Percentiles rank a stretch among this genome's conserved stretches.
These are phyloP conservation scores for Toxicodendron radicans DNA, from an alignment of 345 rosid genomes.

Conservation along the genomic window DNA sequence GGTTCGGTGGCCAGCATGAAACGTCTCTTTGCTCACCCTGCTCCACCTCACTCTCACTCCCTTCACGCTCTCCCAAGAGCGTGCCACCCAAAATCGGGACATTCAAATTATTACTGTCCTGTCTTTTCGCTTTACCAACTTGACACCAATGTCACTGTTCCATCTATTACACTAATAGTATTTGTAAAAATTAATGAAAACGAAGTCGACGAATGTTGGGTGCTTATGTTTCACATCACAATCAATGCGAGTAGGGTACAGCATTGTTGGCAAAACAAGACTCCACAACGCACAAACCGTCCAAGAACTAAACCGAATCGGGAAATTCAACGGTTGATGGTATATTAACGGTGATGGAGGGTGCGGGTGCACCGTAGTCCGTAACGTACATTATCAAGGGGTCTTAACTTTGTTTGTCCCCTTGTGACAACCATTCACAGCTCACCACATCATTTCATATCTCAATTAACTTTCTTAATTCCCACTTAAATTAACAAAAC, in stretches of 20 bases:
- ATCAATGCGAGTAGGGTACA: not conserved
- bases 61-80: slow-evolving; percentile 13
- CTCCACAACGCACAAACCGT: not conserved
- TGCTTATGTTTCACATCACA: not conserved
- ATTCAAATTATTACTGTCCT: not conserved
- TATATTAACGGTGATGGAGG: not conserved
- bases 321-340: not conserved
- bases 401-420: slow-evolving; percentile 28
- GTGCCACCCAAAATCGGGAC: not conserved
- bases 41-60: not conserved
- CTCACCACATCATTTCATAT: slow-evolving; percentile 29
- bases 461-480: slow-evolving; percentile 5
- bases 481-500: not conserved
- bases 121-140: not conserved
- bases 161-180: too few species aligned
- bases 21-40: slow-evolving; percentile 1
- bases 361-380: not conserved
- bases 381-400: not conserved
- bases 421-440: slow-evolving; percentile 26
- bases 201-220: not conserved
- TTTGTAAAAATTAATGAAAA: too few species aligned
- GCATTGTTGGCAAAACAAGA: not conserved
- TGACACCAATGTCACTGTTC: too few species aligned
- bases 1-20: slow-evolving; percentile 13
- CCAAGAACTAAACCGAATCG: not conserved